phyloP scores from a whole-genome alignment of 2,329 filamentous ascomycete genomes.

The Chaetomiaceae sp. region DNA sequence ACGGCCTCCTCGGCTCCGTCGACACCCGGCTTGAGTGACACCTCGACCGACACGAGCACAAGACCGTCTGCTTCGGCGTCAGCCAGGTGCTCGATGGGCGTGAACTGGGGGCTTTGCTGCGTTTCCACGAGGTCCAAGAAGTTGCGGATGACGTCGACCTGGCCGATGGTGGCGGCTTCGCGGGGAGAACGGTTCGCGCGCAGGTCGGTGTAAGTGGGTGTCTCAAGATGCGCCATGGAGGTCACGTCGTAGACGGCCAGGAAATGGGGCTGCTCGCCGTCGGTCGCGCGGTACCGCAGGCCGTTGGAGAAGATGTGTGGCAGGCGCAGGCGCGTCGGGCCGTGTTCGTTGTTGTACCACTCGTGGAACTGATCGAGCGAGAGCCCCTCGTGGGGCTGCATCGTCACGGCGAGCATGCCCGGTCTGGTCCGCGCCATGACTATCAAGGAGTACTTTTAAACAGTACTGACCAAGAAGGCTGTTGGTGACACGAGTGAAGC shows the following conservation, averaged over 20 bases:
- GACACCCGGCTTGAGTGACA: constrained; percentile 44
- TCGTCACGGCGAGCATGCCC: constrained; percentile 78
- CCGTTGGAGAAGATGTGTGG: constrained; percentile 69
- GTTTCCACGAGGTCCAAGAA: constrained; percentile 63
- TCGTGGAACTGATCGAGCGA: constrained; percentile 71
- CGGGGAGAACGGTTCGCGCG: constrained; percentile 50
- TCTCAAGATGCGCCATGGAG: constrained; percentile 63
- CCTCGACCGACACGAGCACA: constrained; percentile 56
- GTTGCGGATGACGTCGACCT: constrained; percentile 59
- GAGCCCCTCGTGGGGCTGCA: constrained; percentile 67
- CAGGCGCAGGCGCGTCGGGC: constrained; percentile 70
- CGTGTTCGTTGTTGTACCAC: constrained; percentile 93
- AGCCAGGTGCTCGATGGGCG: constrained; percentile 52
- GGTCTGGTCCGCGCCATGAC: constrained; percentile 9
- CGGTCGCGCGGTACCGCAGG: constrained; percentile 67
- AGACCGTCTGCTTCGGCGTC: constrained; percentile 54
- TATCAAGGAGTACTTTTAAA: not conserved
- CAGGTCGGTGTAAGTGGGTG: constrained; percentile 62
- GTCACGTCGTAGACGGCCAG: constrained; percentile 78
- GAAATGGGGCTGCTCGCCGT: constrained; percentile 59
- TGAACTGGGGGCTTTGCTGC: constrained; percentile 50
- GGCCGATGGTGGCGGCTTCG: constrained; percentile 48
- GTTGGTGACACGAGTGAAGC: too few relatives aligned
- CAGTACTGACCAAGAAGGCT: too few relatives aligned
- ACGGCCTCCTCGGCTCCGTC: constrained; percentile 46